These are phyloP conservation scores for Colletotrichum cereale DNA, from an alignment of 2,329 filamentous ascomycete genomes.

Conservation along the genomic window DNA sequence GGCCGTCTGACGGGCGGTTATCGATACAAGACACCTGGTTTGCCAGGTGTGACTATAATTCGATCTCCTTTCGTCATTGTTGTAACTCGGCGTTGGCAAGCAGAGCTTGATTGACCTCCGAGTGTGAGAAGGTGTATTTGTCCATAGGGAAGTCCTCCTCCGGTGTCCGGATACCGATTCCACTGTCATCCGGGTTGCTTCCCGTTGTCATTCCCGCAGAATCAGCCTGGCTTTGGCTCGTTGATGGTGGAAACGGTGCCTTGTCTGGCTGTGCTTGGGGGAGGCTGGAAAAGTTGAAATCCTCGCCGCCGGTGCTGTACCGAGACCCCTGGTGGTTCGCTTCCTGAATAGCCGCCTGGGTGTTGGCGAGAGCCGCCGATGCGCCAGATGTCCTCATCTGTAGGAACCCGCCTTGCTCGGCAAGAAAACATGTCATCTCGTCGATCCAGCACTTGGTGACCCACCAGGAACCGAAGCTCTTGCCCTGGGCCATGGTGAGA, in stretches of 20 bases:
- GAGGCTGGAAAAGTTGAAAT: slow-evolving; percentile 58
- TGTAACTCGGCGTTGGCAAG: slow-evolving; percentile 49
- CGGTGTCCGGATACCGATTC: slow-evolving; percentile 77
- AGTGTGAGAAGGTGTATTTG: slow-evolving; percentile 64
- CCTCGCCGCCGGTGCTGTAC: slow-evolving; percentile 61
- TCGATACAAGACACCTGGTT: slow-evolving; percentile 37
- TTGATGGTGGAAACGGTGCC: slow-evolving; percentile 63
- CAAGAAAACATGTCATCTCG: slow-evolving; percentile 92
- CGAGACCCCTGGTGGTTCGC: slow-evolving; percentile 52
- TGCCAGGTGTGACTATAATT: slow-evolving; percentile 31
- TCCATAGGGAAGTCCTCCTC: slow-evolving; percentile 74
- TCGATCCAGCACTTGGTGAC: slow-evolving; percentile 96
- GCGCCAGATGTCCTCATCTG: slow-evolving; percentile 61
- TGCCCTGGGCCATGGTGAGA: slow-evolving; percentile 81
- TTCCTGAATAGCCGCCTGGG: slow-evolving; percentile 53
- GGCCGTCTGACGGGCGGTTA: slow-evolving; percentile 31
- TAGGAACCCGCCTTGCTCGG: slow-evolving; percentile 91
- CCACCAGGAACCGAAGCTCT: slow-evolving; percentile 93
- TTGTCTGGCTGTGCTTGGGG: slow-evolving; percentile 62
- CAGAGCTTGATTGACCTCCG: slow-evolving; percentile 51
- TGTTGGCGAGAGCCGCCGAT: slow-evolving; percentile 47
- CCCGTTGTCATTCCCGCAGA: slow-evolving; percentile 57
- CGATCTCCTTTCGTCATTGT: slow-evolving; percentile 32
- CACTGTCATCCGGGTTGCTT: slow-evolving; percentile 72
- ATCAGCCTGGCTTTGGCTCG: slow-evolving; percentile 58